Conservation (phyloP, 1,284 basidiomycete species). For the Apiotrichum montevideense region DNA sequence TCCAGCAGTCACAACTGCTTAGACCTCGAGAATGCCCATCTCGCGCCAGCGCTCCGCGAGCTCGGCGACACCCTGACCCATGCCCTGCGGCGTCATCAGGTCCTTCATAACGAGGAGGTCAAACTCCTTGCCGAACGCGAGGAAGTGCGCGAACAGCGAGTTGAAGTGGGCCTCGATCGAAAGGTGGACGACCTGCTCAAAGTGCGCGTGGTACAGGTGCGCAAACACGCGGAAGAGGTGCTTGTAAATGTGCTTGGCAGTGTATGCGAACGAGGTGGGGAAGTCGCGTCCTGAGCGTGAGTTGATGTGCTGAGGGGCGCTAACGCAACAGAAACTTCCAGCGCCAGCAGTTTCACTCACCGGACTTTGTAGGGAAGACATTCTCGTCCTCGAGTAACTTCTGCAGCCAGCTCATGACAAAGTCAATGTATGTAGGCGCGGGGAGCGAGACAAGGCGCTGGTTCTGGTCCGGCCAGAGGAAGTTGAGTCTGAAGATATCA, state of each 20-base stretch:
- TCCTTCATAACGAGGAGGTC: slow-evolving; percentile 85
- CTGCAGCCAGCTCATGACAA: slow-evolving; percentile 98
- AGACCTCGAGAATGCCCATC: slow-evolving; percentile 61
- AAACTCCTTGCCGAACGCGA: slow-evolving; percentile 78
- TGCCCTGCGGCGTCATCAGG: slow-evolving; percentile 48
- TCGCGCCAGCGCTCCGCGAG: slow-evolving; percentile 88
- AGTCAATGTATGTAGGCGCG: slow-evolving; percentile 96
- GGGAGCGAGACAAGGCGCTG: slow-evolving; percentile 88
- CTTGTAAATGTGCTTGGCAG: slow-evolving; percentile 92
- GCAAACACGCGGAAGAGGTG: slow-evolving; percentile 96
- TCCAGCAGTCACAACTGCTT: not conserved
- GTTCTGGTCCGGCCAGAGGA: slow-evolving; percentile 96
- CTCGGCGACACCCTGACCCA: slow-evolving; percentile 58
- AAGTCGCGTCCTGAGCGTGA: slow-evolving; percentile 71
- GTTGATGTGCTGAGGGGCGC: not conserved
- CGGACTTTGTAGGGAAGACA: slow-evolving; percentile 91
- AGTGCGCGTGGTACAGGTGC: slow-evolving; percentile 95
- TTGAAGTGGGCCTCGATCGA: slow-evolving; percentile 96
- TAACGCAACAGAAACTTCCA: not conserved
- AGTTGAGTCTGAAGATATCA: slow-evolving; percentile 64
- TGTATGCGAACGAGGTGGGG: slow-evolving; percentile 78
- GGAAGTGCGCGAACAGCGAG: slow-evolving; percentile 93
- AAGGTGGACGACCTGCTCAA: slow-evolving; percentile 80
- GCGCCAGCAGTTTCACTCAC: slow-evolving; percentile 48
- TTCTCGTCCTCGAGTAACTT: slow-evolving; percentile 87